phyloP scores from a whole-genome alignment of 371 early-diverging fungal genomes.

The Pancytospora philotis region DNA sequence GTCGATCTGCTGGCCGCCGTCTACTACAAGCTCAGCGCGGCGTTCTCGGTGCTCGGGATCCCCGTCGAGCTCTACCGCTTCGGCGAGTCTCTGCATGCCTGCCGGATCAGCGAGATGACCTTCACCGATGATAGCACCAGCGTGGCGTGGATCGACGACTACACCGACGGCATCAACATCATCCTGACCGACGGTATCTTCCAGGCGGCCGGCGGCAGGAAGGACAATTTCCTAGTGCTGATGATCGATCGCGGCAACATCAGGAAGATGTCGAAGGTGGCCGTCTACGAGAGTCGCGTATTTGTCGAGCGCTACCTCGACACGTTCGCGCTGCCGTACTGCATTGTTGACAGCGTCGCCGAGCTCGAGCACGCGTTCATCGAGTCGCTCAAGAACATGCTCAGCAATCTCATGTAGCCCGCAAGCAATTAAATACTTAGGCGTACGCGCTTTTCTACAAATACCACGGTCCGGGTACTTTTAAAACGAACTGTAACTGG shows the following conservation, averaged over 20 bases:
- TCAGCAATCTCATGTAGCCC: slow-evolving; percentile 12
- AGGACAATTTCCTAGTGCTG: slow-evolving; percentile 41
- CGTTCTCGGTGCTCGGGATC: slow-evolving; percentile 49
- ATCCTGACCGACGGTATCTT: slow-evolving; percentile 55
- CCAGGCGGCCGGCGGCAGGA: slow-evolving; percentile 18
- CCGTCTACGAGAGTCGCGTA: slow-evolving; percentile 25
- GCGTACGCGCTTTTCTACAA: too few species aligned
- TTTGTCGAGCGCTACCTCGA: slow-evolving; percentile 49
- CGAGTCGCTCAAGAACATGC: slow-evolving; percentile 26
- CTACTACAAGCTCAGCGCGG: slow-evolving; percentile 25
- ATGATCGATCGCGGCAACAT: slow-evolving; percentile 44
- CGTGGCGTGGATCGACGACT: slow-evolving; percentile 41
- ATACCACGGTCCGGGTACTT: too few species aligned
- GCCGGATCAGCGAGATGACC: slow-evolving; percentile 12
- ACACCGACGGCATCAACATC: slow-evolving; percentile 49
- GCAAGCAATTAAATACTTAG: too few species aligned
- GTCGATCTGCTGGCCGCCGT: slow-evolving; percentile 32
- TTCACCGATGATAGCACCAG: slow-evolving; percentile 44
- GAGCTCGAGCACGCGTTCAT: slow-evolving; percentile 47
- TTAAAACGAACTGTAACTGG: too few species aligned
- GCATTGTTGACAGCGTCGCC: slow-evolving; percentile 36
- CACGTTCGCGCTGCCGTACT: slow-evolving; percentile 40
- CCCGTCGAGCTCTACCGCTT: slow-evolving; percentile 53
- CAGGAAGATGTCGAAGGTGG: slow-evolving; percentile 41
- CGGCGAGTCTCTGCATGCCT: slow-evolving; percentile 22